Evolutionary conservation across 768 basidiomycete species (phyloP).

Genomic region (Tubosaeta sp.): DNA sequence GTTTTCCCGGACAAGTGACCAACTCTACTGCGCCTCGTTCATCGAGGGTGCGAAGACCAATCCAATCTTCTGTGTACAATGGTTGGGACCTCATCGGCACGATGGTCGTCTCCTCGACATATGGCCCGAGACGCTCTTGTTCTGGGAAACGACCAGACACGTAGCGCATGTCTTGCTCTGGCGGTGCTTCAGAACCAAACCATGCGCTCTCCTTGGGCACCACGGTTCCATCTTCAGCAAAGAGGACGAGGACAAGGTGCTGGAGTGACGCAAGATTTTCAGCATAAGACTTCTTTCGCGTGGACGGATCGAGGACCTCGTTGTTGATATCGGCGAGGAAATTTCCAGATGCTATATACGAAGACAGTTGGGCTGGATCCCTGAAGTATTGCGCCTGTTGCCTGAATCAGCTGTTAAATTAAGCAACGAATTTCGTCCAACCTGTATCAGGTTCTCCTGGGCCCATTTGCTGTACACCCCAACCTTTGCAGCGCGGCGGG

Average conservation of each 20-base stretch:
- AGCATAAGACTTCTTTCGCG: conserved; percentile 57
- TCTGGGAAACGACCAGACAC: background rate
- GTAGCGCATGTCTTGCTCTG: conserved; percentile 29
- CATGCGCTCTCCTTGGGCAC: conserved; percentile 82
- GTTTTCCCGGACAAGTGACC: conserved; percentile 62
- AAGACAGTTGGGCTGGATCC: conserved; percentile 56
- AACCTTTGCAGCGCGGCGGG: conserved; percentile 53
- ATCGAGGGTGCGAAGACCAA: conserved; percentile 70
- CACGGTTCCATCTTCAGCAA: conserved; percentile 69
- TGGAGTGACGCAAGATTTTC: conserved; percentile 57
- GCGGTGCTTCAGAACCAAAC: conserved; percentile 69
- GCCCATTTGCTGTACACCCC: conserved; percentile 76
- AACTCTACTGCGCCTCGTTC: conserved; percentile 57
- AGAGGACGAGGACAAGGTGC: conserved; percentile 69
- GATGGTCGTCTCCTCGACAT: conserved; percentile 33
- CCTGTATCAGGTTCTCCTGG: conserved; percentile 72
- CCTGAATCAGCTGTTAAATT: background rate
- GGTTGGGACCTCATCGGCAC: conserved; percentile 72
- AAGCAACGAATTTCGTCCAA: conserved; percentile 20
- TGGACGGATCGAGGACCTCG: conserved; percentile 44
- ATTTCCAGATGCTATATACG: conserved; percentile 55
- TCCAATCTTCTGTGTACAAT: conserved; percentile 76
- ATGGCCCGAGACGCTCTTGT: conserved; percentile 11
- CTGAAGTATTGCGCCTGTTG: conserved; percentile 82
- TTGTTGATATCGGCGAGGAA: conserved; percentile 81